Evolutionary conservation across 345 rosid species (phyloP), one percentile per base, ranked within the genome.

Genomic region (Melaleuca alternifolia): DNA sequence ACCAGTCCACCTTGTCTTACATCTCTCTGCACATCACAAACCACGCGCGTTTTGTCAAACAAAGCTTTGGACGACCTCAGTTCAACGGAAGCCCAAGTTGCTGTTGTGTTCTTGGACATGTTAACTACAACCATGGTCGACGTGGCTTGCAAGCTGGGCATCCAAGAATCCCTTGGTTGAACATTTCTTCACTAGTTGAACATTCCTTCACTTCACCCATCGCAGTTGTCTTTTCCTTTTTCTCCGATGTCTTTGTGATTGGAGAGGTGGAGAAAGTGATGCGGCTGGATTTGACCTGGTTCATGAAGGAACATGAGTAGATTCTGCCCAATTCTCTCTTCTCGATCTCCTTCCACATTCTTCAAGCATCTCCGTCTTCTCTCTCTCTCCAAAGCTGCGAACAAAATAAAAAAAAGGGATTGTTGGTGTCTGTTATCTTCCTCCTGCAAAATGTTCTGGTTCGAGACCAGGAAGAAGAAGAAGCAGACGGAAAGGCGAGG

Each of bases 331-430:
- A 90, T 94, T 97, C 99, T 96, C 98, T 94, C 91, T 90, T 89
- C 89, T 92, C 87, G 88, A 97, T 93, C 90, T 91, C 93, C 94
- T 92, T 90, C 98, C 99, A 95, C 99, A 97, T 96, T 93, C 91
- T 93, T 93, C 87, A 21, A 85, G 87, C 87, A 85, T 86, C 87
- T 86, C 82, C 85, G 84, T 51, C 28, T 26, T 14, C 24, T 12
- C 54, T 44, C 81, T 3, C 37, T 50, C 84, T 24, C 76, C 30
- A 52, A 71, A 71, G 48, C 48, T 37, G 14, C 23, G 26, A 71
- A 37, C 24, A 24, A 37, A 51, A 24, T 77, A 83, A 16, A 18
- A 50, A 37, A 41, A 41, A 41, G 26, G 37, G 79, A 71, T 37
- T 71, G 46, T 33, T 46, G 48, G 16, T 54, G 23, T 56, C 59